phyloP scores from a whole-genome alignment of 352 stramenopile genomes.

The Phytophthora tentaculata region DNA sequence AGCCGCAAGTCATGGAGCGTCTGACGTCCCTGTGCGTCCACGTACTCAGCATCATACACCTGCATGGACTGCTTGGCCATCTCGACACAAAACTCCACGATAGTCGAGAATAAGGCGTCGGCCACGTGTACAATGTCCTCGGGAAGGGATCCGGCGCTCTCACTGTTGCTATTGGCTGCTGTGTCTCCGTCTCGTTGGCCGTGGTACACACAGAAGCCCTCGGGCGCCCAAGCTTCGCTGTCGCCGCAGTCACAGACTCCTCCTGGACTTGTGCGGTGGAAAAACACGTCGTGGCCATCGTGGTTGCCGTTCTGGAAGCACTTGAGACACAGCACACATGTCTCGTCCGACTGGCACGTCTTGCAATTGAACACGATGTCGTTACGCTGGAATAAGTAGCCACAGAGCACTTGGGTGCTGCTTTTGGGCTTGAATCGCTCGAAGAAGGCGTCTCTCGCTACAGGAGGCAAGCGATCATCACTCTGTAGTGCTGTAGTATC shows the following conservation, averaged over 20 bases:
- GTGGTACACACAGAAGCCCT: slow-evolving; percentile 95
- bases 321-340: slow-evolving; percentile 96
- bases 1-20: slow-evolving; percentile 37
- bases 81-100: slow-evolving; percentile 75
- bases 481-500: slow-evolving; percentile 11
- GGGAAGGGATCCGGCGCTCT: slow-evolving; percentile 35
- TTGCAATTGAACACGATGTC: slow-evolving; percentile 99
- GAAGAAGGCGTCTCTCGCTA: slow-evolving; percentile 65
- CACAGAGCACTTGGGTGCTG: slow-evolving; percentile 81
- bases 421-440: slow-evolving; percentile 63
- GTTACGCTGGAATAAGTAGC: slow-evolving; percentile 96
- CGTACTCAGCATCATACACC: slow-evolving; percentile 66
- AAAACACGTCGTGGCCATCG: slow-evolving; percentile 93
- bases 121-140: slow-evolving; percentile 57
- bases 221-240: slow-evolving; percentile 95
- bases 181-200: slow-evolving; percentile 41
- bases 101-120: slow-evolving; percentile 68
- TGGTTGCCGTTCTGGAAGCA: slow-evolving; percentile 97
- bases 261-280: slow-evolving; percentile 77
- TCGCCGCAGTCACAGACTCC: slow-evolving; percentile 99
- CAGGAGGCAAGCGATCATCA: slow-evolving; percentile 17
- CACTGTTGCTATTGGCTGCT: slow-evolving; percentile 22
- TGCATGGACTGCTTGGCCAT: slow-evolving; percentile 80
- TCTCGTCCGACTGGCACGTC: slow-evolving; percentile 97
- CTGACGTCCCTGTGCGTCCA: slow-evolving; percentile 56